phyloP scores from a whole-genome alignment of 495 filamentous ascomycete genomes.

The Penicillium coprophilum region DNA sequence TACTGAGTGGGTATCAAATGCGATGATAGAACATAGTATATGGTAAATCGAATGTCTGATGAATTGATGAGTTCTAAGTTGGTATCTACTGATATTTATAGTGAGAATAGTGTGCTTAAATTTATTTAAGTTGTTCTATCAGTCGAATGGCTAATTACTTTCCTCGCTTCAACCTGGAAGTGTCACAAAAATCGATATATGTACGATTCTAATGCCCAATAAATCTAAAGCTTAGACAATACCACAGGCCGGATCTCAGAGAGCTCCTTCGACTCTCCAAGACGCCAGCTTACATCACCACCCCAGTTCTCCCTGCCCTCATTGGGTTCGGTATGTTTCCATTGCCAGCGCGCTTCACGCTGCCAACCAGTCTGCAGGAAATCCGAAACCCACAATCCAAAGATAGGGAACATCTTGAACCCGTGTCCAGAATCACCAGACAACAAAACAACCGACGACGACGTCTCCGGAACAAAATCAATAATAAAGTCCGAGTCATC shows the following conservation, averaged over 20 bases:
- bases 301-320: slow-evolving; percentile 33
- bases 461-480: slow-evolving; percentile 51
- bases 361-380: slow-evolving; percentile 39
- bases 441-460: slow-evolving; percentile 44
- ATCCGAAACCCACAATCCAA: slow-evolving; percentile 49
- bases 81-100: not conserved
- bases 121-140: not conserved
- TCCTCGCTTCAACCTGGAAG: not conserved
- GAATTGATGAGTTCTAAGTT: slow-evolving; percentile 1
- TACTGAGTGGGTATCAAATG: slow-evolving; percentile 42
- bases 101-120: not conserved
- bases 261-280: slow-evolving; percentile 39
- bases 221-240: slow-evolving; percentile 30
- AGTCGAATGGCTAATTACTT: not conserved
- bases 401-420: slow-evolving; percentile 61
- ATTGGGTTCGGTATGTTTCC: slow-evolving; percentile 35
- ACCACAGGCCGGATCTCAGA: slow-evolving; percentile 24
- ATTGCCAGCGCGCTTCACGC: slow-evolving; percentile 41
- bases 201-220: not conserved
- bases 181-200: not conserved
- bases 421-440: slow-evolving; percentile 58
- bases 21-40: slow-evolving; percentile 39
- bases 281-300: slow-evolving; percentile 41
- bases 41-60: slow-evolving; percentile 25
- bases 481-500: slow-evolving; percentile 58